These are phyloP conservation scores for Calocybe cyanea DNA, from an alignment of 768 basidiomycete species.

Conservation along the genomic window DNA sequence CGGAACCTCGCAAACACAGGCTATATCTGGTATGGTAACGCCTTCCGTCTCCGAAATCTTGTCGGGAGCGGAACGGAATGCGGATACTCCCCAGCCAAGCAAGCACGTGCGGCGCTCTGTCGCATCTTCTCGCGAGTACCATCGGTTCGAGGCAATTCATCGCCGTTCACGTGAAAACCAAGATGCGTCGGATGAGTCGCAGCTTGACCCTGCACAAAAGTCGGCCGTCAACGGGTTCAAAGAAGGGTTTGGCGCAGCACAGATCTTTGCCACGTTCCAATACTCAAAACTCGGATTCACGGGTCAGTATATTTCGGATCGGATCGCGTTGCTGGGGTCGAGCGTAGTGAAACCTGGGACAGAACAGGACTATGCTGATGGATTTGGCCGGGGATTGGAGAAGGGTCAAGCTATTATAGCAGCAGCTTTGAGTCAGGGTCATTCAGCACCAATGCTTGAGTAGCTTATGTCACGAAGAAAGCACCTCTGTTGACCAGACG, in stretches of 20 bases:
- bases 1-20: conserved; percentile 6
- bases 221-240: conserved; percentile 44
- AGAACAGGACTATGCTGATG: conserved; percentile 40
- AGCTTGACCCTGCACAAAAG: conserved; percentile 17
- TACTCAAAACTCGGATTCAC: conserved; percentile 56
- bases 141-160: conserved; percentile 26
- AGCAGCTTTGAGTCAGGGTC: not conserved
- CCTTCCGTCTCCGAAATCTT: conserved; percentile 15
- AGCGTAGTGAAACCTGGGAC: conserved; percentile 30
- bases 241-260: conserved; percentile 56
- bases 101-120: not conserved
- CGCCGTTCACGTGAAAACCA: conserved; percentile 11
- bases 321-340: conserved; percentile 32
- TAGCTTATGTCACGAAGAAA: too few relatives aligned
- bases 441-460: too few relatives aligned
- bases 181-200: conserved; percentile 6
- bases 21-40: conserved; percentile 6
- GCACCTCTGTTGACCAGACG: too few relatives aligned
- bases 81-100: not conserved
- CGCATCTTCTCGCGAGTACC: conserved; percentile 1
- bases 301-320: conserved; percentile 57
- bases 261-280: conserved; percentile 46
- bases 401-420: conserved; percentile 9
- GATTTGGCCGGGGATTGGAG: conserved; percentile 45
- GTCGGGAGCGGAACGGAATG: not conserved